These are phyloP conservation scores for Vigna unguiculata DNA, from an alignment of 306 rosid genomes.

Conservation along the genomic window DNA sequence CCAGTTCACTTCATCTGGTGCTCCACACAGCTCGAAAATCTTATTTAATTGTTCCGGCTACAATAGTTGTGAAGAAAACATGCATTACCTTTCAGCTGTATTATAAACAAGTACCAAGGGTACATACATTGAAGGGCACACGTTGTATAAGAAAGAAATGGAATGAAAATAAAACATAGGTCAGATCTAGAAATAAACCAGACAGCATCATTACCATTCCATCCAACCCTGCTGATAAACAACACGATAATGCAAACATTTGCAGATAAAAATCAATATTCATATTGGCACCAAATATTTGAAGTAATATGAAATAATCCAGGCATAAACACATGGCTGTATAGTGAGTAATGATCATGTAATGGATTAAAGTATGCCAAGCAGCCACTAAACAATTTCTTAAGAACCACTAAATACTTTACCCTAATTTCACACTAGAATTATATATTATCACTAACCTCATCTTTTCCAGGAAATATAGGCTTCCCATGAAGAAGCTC, in stretches of 20 bases:
- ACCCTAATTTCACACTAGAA: background rate
- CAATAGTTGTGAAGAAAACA: conserved; percentile 39
- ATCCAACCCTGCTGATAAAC: background rate
- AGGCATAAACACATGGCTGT: background rate
- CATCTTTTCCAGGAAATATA: conserved; percentile 77
- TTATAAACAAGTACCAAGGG: background rate
- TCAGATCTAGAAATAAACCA: background rate
- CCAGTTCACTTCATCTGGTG: conserved; percentile 81
- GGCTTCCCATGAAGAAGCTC: conserved; percentile 80
- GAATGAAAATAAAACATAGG: conserved; percentile 11
- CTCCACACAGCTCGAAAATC: conserved; percentile 78
- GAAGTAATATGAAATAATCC: conserved; percentile 6
- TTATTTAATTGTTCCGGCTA: conserved; percentile 77
- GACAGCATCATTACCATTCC: conserved; percentile 1
- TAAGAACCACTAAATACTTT: conserved; percentile 2
- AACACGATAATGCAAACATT: background rate
- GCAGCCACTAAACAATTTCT: background rate
- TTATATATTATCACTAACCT: conserved; percentile 53
- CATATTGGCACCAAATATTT: background rate
- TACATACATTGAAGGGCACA: conserved; percentile 1
- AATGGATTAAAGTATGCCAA: conserved; percentile 5
- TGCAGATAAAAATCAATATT: background rate
- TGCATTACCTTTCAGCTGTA: conserved; percentile 5
- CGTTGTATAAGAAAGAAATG: conserved; percentile 18
- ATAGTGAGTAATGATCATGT: background rate